Percentiles rank a stretch among this genome's conserved stretches.
phyloP scores from a whole-genome alignment of 371 early-diverging fungal species.

The Actinomucor elegans region DNA sequence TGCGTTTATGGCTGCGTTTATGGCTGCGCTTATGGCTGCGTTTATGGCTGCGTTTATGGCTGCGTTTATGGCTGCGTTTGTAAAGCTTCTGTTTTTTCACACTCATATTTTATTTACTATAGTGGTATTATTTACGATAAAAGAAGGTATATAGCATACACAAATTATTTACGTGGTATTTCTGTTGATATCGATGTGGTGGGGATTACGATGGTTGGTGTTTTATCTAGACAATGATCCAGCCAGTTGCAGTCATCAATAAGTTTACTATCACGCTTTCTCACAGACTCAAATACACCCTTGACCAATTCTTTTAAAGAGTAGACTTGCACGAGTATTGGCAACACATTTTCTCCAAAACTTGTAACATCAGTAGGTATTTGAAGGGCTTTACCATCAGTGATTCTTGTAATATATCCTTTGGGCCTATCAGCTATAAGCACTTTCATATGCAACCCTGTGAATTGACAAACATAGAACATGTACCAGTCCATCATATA shows the following conservation, averaged over 20 bases:
- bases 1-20: constrained; percentile 4
- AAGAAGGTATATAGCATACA: too few relatives aligned
- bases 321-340: constrained; percentile 16
- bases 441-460: constrained; percentile 17
- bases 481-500: constrained; percentile 17
- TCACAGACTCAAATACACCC: not conserved
- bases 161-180: too few relatives aligned
- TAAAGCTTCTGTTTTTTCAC: too few relatives aligned
- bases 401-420: constrained; percentile 17
- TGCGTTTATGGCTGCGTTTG: not conserved
- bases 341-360: constrained; percentile 18
- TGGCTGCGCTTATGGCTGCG: constrained; percentile 5
- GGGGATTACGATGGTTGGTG: constrained; percentile 4
- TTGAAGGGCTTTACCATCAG: constrained; percentile 15
- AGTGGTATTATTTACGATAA: too few relatives aligned
- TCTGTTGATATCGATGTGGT: constrained; percentile 10
- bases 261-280: not conserved
- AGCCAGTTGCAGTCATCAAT: constrained; percentile 9
- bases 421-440: constrained; percentile 19
- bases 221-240: constrained; percentile 12
- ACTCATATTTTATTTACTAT: too few relatives aligned
- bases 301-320: constrained; percentile 12
- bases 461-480: constrained; percentile 15
- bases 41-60: not conserved
- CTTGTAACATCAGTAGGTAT: constrained; percentile 16